A percentile compares a stretch with the other conserved stretches of the same genome.
Evolutionary conservation across 2,329 filamentous ascomycete genomes (phyloP).

Genomic region (Claviceps sp.): DNA sequence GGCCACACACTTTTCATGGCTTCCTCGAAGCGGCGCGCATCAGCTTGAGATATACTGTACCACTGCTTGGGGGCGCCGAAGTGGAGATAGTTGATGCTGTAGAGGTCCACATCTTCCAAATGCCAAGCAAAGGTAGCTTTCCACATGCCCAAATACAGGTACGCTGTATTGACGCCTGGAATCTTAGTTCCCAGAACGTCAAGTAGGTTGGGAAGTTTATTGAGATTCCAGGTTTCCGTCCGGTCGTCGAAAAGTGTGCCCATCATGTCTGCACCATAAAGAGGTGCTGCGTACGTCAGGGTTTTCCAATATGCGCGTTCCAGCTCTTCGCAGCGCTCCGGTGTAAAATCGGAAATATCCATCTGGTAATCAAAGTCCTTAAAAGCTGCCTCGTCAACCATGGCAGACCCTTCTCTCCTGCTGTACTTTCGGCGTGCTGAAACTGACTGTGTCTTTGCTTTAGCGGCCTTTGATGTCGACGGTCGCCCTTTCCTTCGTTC

Average conservation of each 20-base stretch:
- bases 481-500: conserved; percentile 27
- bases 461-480: conserved; percentile 36
- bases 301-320: conserved; percentile 97
- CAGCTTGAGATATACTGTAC: conserved; percentile 97
- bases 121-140: conserved; percentile 99
- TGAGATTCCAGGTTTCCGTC: conserved; percentile 81
- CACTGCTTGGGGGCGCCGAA: conserved; percentile 98
- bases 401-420: conserved; percentile 60
- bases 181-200: conserved; percentile 93
- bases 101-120: conserved; percentile 93
- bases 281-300: conserved; percentile 81
- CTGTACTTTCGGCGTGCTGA: conserved; percentile 82
- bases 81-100: conserved; percentile 99
- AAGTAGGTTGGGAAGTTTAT: conserved; percentile 82
- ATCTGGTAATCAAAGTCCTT: conserved; percentile 83
- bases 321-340: conserved; percentile 84
- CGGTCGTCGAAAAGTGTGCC: conserved; percentile 86
- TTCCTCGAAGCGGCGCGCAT: conserved; percentile 81
- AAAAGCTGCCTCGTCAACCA: conserved; percentile 82
- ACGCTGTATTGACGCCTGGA: conserved; percentile 94
- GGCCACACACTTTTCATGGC: conserved; percentile 96
- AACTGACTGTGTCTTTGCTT: conserved; percentile 56
- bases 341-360: conserved; percentile 75
- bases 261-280: conserved; percentile 94
- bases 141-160: conserved; percentile 98